Evolutionary conservation across 768 basidiomycete genomes (phyloP), one percentile per base, ranked within the genome.

Genomic region (Tulasnella calospora): DNA sequence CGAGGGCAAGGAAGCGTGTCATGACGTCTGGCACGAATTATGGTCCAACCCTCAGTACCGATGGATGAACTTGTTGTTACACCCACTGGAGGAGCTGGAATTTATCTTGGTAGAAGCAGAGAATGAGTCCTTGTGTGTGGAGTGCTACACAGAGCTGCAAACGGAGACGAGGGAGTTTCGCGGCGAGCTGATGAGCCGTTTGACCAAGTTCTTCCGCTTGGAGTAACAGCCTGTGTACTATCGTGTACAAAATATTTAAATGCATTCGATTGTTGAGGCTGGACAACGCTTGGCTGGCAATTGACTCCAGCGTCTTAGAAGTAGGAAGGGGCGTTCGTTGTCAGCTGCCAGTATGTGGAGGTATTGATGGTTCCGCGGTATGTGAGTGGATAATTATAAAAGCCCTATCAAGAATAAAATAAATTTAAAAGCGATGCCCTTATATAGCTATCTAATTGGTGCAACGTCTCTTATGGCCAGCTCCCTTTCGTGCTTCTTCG

Each of bases 381-480:
- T n/a, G n/a, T n/a, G n/a, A n/a, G n/a, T n/a, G n/a, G 41, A 41
- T 41, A 41, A 41, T 6, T 6, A 41, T 6, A 41, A 83, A 98
- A 97, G 40, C 95, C 92, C n/a, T n/a, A n/a, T n/a, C n/a, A n/a
- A n/a, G n/a, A n/a, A n/a, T n/a, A n/a, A n/a, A n/a, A n/a, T n/a
- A n/a, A n/a, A n/a, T n/a, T n/a, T n/a, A n/a, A n/a, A n/a, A n/a
- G n/a, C n/a, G n/a, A n/a, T n/a, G n/a, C n/a, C n/a, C n/a, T n/a
- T n/a, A n/a, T n/a, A n/a, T n/a, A n/a, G n/a, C n/a, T n/a, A n/a
- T n/a, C n/a, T n/a, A n/a, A n/a, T n/a, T n/a, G n/a, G n/a, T 3
- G 96, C 95, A 35, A 96, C 95, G 83, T 96, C 92, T 77, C 89
- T 88, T 80, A 99, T 84, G 83, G 98, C 98, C 79, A 99, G 82